Percentiles rank a stretch among this genome's conserved stretches.
phyloP scores from a whole-genome alignment of 148 eudicot genomes.

The Chenopodium formosanum region DNA sequence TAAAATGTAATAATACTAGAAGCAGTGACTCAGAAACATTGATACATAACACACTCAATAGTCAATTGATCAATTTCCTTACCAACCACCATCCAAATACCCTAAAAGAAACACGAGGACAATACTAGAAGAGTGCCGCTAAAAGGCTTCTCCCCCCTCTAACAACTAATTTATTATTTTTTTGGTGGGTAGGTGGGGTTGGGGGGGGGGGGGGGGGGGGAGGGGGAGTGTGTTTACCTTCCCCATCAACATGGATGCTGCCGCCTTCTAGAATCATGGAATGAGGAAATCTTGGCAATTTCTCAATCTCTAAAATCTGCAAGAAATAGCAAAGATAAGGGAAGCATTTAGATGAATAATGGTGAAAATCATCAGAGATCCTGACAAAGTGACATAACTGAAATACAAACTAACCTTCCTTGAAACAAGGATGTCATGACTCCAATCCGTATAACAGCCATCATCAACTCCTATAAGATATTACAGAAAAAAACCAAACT shows the following conservation, averaged over 20 bases:
- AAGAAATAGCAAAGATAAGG: constrained; percentile 11
- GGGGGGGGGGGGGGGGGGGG: too few species aligned
- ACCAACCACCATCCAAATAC: background rate
- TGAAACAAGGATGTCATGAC: constrained; percentile 76
- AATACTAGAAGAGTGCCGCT: background rate
- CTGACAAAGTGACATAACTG: background rate
- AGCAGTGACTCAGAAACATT: constrained; percentile 1
- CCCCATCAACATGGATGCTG: constrained; percentile 99
- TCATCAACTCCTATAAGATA: constrained; percentile 60
- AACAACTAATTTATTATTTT: too few species aligned
- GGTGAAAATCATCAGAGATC: background rate
- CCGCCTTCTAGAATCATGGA: constrained; percentile 96
- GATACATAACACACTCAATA: background rate
- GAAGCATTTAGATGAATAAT: constrained; percentile 4
- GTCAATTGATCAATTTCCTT: background rate
- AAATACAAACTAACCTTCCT: constrained; percentile 58
- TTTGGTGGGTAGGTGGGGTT: too few species aligned
- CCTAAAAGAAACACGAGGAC: background rate
- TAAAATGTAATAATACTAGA: background rate
- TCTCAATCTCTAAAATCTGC: constrained; percentile 74
- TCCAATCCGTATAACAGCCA: constrained; percentile 94
- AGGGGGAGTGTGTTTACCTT: constrained; percentile 42
- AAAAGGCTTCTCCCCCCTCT: background rate
- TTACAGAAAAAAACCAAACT: background rate
- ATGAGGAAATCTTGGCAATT: constrained; percentile 77